Evolutionary conservation across 345 rosid species (phyloP).

Genomic region (Angophora floribunda): DNA sequence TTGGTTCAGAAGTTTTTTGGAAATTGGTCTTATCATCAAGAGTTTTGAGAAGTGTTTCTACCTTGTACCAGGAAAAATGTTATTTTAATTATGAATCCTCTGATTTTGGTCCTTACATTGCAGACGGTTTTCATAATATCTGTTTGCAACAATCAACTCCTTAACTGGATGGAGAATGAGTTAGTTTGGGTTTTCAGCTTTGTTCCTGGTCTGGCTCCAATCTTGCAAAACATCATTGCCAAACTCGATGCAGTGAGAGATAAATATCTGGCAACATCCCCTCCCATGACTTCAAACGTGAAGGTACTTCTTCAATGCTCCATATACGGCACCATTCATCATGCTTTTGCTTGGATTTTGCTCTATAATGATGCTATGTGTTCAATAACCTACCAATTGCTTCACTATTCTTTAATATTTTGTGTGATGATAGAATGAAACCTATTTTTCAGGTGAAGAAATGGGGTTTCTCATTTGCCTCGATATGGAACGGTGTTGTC

Average conservation of each 20-base stretch:
- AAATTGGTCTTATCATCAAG: neutral
- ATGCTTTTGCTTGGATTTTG: neutral
- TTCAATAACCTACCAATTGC: neutral
- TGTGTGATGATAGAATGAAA: neutral
- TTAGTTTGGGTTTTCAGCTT: slow-evolving; percentile 68
- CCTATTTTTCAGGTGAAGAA: slow-evolving; percentile 32
- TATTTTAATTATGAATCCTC: neutral
- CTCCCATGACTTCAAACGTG: slow-evolving; percentile 31
- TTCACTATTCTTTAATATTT: neutral
- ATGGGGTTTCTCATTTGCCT: slow-evolving; percentile 72
- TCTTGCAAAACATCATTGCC: slow-evolving; percentile 37
- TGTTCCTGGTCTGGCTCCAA: slow-evolving; percentile 62
- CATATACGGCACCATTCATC: neutral
- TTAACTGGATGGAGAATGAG: slow-evolving; percentile 89
- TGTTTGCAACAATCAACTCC: slow-evolving; percentile 86
- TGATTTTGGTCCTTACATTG: slow-evolving; percentile 1
- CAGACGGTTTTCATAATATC: slow-evolving; percentile 86
- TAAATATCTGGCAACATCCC: slow-evolving; percentile 44
- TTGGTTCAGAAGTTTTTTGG: neutral
- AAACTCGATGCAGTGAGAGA: slow-evolving; percentile 58
- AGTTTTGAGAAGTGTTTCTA: neutral
- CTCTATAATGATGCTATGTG: neutral
- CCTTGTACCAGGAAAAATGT: neutral
- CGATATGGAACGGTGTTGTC: slow-evolving; percentile 75
- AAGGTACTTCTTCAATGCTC: slow-evolving; percentile 27